Conservation (phyloP, 805 yeast species). For the Candida endomychidarum region DNA sequence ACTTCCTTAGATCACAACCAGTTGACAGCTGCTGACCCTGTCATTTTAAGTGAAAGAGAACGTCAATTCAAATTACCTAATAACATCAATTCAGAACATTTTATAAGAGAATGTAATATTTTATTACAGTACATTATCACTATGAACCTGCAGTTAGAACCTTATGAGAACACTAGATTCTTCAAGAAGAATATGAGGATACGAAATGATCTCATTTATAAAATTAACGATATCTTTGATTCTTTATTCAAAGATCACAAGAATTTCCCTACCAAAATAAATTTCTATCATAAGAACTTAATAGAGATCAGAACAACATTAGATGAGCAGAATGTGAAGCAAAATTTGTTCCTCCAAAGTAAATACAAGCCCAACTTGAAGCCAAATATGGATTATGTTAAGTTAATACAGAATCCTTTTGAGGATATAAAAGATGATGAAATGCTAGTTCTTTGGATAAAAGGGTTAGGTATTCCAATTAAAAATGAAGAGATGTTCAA, state of each 20-base stretch:
- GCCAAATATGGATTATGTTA: constrained; percentile 10
- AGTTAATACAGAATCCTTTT: constrained; percentile 12
- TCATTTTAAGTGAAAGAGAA: constrained; percentile 4
- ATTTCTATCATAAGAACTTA: constrained; percentile 20
- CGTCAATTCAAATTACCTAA: constrained; percentile 10
- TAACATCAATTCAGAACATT: constrained; percentile 29
- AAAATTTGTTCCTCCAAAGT: constrained; percentile 14
- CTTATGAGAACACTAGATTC: constrained; percentile 15
- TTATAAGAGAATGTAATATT: constrained; percentile 36
- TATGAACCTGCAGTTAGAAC: constrained; percentile 27
- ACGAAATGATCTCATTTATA: constrained; percentile 29
- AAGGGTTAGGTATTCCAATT: constrained; percentile 13
- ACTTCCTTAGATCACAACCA: constrained; percentile 20
- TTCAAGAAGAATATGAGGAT: constrained; percentile 17
- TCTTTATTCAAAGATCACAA: constrained; percentile 20
- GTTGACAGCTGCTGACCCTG: not conserved
- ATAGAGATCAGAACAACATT: constrained; percentile 22
- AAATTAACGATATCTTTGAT: constrained; percentile 35
- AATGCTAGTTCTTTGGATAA: constrained; percentile 7
- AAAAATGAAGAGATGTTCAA: constrained; percentile 9
- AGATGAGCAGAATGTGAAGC: constrained; percentile 25
- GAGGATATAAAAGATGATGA: constrained; percentile 13
- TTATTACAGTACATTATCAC: constrained; percentile 35
- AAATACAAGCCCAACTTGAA: constrained; percentile 12
- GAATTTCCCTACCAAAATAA: constrained; percentile 26